Evolutionary conservation across 305 asterid species (phyloP), one percentile per base, ranked within the genome.

Genomic region (Coffea humblotiana): DNA sequence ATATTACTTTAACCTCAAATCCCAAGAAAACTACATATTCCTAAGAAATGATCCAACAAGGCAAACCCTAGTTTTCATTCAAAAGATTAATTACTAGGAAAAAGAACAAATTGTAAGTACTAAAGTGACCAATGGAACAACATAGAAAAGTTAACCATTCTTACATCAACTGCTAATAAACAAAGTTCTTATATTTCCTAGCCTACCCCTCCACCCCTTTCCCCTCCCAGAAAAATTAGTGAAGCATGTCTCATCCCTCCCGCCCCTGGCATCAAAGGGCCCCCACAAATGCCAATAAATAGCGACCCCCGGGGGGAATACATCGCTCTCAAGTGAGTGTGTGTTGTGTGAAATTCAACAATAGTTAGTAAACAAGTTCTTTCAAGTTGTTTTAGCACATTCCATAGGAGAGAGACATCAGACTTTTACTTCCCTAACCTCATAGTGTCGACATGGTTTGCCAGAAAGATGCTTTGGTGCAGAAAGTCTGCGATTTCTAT

Each of bases 401-500:
- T 73, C 47, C 48, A 49, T 25, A 60, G 75, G 16, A 16, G 4
- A 60, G 25, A 14, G 14, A 8, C 27, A 21, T 78, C 77, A 4
- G 43, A 48, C 35, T 40, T 32, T 74, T 72, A 29, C 78, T 35
- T 43, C 25, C 29, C n/a, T 75, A 49, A 58, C 80, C 40, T 71
- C 89, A 85, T 78, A 73, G 87, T 83, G 88, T 85, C 88, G 80
- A 84, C 85, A 92, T 93, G 97, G 94, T 89, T 82, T 94, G 97
- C 90, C 91, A 86, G 23, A 87, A 51, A 52, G 94, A 91, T 54
- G 94, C 94, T 6, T 74, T 93, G 52, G 94, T 94, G 9, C 90
- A 84, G 61, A 90, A 82, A 76, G 80, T 94, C 6, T 79, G 83
- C 74, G 86, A 91, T 3, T 82, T 94, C n/a, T 90, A 90, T 82